A percentile compares a stretch with the other conserved stretches of the same genome.
These are phyloP conservation scores for Coemansia sp. DNA, from an alignment of 192 early-diverging fungal genomes.

Conservation along the genomic window DNA sequence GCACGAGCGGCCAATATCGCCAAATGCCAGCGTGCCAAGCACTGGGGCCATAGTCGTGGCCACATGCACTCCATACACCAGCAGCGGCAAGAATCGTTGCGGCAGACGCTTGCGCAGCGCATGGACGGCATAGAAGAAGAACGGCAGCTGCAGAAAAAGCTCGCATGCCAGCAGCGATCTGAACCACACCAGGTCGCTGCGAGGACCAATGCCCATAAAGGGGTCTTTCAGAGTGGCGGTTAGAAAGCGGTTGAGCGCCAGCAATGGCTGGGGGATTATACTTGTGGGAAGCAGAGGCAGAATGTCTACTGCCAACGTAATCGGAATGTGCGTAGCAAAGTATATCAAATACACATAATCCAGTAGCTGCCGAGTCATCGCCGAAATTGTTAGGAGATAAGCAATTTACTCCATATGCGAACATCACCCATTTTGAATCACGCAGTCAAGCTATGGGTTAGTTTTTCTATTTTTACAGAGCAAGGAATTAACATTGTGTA, in stretches of 20 bases:
- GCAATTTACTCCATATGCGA: not conserved
- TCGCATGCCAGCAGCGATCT: constrained; percentile 62
- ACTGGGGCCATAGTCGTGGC: constrained; percentile 64
- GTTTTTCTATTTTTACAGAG: too few relatives aligned
- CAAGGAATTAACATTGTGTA: too few relatives aligned
- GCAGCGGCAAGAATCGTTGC: constrained; percentile 47
- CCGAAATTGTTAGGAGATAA: not conserved
- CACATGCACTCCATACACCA: constrained; percentile 71
- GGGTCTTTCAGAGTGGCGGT: constrained; percentile 60
- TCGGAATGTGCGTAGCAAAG: constrained; percentile 71
- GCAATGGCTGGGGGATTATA: constrained; percentile 30
- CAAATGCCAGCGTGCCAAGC: constrained; percentile 56
- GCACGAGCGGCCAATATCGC: constrained; percentile 46
- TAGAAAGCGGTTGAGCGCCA: constrained; percentile 46
- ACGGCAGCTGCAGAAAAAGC: constrained; percentile 62
- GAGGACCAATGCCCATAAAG: constrained; percentile 53
- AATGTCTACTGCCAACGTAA: constrained; percentile 60
- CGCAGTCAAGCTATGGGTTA: not conserved
- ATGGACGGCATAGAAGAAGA: constrained; percentile 64
- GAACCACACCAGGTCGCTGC: constrained; percentile 61
- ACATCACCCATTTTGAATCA: not conserved
- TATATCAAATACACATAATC: constrained; percentile 65
- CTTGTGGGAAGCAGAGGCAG: constrained; percentile 55
- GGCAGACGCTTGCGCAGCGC: constrained; percentile 53
- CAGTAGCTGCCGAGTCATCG: constrained; percentile 29